Base-by-base conservation (phyloP, 2,329 filamentous ascomycete genomes). In the Sclerotinia trifoliorum region DNA sequence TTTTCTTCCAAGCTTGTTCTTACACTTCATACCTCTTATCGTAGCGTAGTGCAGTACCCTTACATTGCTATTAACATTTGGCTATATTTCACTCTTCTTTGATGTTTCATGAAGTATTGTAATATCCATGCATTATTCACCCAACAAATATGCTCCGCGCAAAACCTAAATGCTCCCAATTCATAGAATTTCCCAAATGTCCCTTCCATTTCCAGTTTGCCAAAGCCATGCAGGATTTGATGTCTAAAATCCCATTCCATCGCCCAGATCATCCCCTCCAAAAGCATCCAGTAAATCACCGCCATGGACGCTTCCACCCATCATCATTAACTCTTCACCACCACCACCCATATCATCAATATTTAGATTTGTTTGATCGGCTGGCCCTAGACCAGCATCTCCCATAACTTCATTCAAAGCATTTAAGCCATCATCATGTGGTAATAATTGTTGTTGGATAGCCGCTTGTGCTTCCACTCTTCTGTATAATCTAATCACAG, bases 391-490 rank as follows among this genome's bases (percentile, higher is more conserved):
- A n/a, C 49, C 70, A 13, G 65, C 69, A 42, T 71, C 68, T 7
- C 71, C 65, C 35, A 72, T 67, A 7, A 60, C 69, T n/a, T 54
- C 68, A 26, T 69, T 62, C 19, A 71, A n/a, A 19, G 56, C 71
- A 11, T 55, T 51, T 52, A 71, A 24, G 10, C 39, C 69, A 32
- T 69, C 60, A 10, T 61, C 56, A 48, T 67, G 52, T 17, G 46
- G 52, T 19, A 73, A 49, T 24, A 72, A 54, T 35, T 68, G 52
- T 56, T 71, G 70, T 49, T 73, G 72, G 0, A 72, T 71, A 1
- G 60, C 69, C 1, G 73, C 29, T 55, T 74, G 71, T 8, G 73
- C 75, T 68, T 78, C 76, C 0, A 78, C 75, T 44, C 75, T 76
- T n/a, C 76, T 69, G 26, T 70, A 75, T 10, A 78, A 55, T n/a